Conservation (phyloP, 257 asterid genomes). For the Ajuga chamaepitys region DNA sequence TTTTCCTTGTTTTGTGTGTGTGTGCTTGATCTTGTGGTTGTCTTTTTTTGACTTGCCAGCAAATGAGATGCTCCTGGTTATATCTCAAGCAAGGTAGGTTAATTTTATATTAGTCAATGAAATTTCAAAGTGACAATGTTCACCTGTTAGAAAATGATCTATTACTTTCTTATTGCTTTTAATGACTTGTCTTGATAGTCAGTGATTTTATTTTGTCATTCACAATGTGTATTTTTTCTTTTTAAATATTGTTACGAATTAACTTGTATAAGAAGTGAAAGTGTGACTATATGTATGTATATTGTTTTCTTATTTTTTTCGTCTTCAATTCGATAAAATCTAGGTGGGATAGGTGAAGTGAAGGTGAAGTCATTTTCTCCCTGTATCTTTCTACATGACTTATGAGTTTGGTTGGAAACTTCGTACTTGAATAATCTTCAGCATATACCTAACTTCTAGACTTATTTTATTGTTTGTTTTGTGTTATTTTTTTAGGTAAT, state of each 20-base stretch:
- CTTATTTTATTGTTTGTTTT: too few relatives aligned
- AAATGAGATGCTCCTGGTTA: constrained; percentile 15
- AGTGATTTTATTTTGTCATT: not conserved
- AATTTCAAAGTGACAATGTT: not conserved
- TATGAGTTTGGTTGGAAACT: too few relatives aligned
- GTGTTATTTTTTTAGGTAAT: too few relatives aligned
- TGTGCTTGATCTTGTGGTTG: constrained; percentile 15
- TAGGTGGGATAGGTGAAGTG: constrained; percentile 20
- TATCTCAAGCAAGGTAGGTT: constrained; percentile 5
- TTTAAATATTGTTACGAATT: not conserved
- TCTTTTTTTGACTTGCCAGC: constrained; percentile 24
- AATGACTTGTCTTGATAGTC: not conserved
- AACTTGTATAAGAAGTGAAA: not conserved
- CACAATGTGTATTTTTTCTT: not conserved
- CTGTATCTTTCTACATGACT: too few relatives aligned
- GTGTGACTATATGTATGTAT: not conserved
- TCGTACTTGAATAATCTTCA: too few relatives aligned
- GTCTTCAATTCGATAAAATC: constrained; percentile 18
- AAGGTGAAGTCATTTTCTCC: too few relatives aligned
- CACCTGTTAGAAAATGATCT: not conserved
- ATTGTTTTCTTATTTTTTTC: not conserved
- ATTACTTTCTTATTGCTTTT: constrained; percentile 3
- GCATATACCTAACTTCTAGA: too few relatives aligned
- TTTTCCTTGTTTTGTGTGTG: not conserved
- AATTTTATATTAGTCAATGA: not conserved